These are phyloP conservation scores for Blastobotrys illinoisensis DNA, from an alignment of 1,139 yeast genomes.

Conservation along the genomic window DNA sequence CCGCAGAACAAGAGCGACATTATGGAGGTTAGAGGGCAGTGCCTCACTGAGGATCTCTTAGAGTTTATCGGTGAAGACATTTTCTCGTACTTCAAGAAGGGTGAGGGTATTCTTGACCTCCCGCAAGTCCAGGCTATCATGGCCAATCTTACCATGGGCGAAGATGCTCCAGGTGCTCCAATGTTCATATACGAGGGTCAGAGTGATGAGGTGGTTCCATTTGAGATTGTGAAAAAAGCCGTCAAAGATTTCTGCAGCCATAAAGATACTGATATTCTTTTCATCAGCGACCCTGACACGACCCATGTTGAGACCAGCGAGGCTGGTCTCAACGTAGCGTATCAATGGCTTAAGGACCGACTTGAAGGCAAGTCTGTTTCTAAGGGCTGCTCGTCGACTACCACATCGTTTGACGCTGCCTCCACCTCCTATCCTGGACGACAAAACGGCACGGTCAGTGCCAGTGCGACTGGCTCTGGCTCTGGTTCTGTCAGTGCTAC, in stretches of 20 bases:
- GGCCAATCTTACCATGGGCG: slow-evolving; percentile 18
- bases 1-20: slow-evolving; percentile 14
- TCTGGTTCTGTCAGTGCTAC: background rate
- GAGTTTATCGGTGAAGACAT: slow-evolving; percentile 17
- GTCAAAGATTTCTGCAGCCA: slow-evolving; percentile 22
- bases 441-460: background rate
- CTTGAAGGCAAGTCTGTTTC: slow-evolving; percentile 11
- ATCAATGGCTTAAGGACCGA: slow-evolving; percentile 16
- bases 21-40: slow-evolving; percentile 14
- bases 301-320: slow-evolving; percentile 16
- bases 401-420: slow-evolving; percentile 4
- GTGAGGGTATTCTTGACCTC: slow-evolving; percentile 14
- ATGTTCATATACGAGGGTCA: slow-evolving; percentile 28
- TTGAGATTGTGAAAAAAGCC: slow-evolving; percentile 17
- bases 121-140: slow-evolving; percentile 12
- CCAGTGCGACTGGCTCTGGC: background rate
- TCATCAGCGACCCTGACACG: slow-evolving; percentile 19
- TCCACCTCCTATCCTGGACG: background rate
- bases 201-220: slow-evolving; percentile 25
- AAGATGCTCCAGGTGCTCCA: slow-evolving; percentile 21
- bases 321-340: slow-evolving; percentile 15
- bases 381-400: slow-evolving; percentile 9
- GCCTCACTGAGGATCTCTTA: slow-evolving; percentile 16
- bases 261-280: slow-evolving; percentile 24
- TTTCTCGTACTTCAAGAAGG: slow-evolving; percentile 19